Evolutionary conservation across 2,329 filamentous ascomycete genomes (phyloP), one percentile per base, ranked within the genome.

Genomic region (Drechslera avenae): DNA sequence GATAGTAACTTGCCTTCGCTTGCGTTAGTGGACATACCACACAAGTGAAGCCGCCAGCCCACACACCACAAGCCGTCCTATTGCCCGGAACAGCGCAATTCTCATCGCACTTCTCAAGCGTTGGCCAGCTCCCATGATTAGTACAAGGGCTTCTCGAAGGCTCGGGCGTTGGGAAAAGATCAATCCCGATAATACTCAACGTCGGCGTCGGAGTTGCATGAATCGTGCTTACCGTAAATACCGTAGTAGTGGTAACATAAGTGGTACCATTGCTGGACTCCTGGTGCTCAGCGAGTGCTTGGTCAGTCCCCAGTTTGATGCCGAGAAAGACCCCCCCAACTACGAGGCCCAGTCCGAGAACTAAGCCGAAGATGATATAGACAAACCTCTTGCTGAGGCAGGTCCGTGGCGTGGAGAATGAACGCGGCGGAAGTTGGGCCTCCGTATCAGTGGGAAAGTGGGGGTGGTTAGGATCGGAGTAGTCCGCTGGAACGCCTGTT

Each of bases 401-500:
- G 1, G 23, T 12, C 9, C 17, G 2, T 2, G 23, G 7, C 8
- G 17, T 16, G n/a, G 3, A 16, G 10, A 17, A 31, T 2, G 23
- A 14, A 21, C 23, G 33, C 5, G 23, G 13, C 2, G 17, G 43
- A 0, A 32, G 32, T 14, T 46, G 46, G 1, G 42, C 17, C 31
- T 50, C 41, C 0, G 44, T 3, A 33, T 54, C 41, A 3, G 26
- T 32, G 1, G 41, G 41, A 3, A 50, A 54, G n/a, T 54, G 37
- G 1, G 41, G 46, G 28, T 54, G 36, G 33, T 54, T 54, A 0
- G 41, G 26, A 5, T 54, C 46, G 26, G 33, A 18, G 37, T 37
- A 23, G 10, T 54, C 51, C 1, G 39, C 46, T 37, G 41, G 41
- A 2, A 54, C 46, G 16, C 37, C 41, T 2, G 37, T 54, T 3